A percentile compares a stretch with the other conserved stretches of the same genome.
These are phyloP conservation scores for Microascus cirrosus DNA, from an alignment of 2,329 filamentous ascomycete species.

Conservation along the genomic window DNA sequence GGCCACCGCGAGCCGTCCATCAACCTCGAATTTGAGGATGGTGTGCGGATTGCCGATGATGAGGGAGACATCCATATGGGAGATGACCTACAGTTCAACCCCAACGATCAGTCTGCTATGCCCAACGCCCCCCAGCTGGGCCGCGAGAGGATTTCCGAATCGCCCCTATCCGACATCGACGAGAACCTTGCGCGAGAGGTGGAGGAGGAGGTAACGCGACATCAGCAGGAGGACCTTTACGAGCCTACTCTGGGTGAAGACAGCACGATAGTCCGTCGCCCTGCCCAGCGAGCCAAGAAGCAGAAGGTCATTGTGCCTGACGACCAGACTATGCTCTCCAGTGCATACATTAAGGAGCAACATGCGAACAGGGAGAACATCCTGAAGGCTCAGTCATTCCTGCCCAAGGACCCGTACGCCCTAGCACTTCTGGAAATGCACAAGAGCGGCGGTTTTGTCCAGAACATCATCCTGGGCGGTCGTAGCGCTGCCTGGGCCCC, in stretches of 20 bases:
- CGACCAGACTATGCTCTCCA: slow-evolving; percentile 65
- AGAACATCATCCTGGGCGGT: slow-evolving; percentile 72
- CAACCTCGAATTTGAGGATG: slow-evolving; percentile 41
- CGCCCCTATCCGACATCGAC: slow-evolving; percentile 59
- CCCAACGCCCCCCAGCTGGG: slow-evolving; percentile 35
- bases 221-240: slow-evolving; percentile 44
- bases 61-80: slow-evolving; percentile 54
- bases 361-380: slow-evolving; percentile 81
- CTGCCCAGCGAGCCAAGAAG: slow-evolving; percentile 62
- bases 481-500: slow-evolving; percentile 77
- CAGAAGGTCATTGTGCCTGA: slow-evolving; percentile 79
- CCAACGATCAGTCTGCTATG: slow-evolving; percentile 47
- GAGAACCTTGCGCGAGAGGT: slow-evolving; percentile 49
- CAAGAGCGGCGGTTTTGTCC: slow-evolving; percentile 80
- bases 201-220: slow-evolving; percentile 43
- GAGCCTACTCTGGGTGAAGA: slow-evolving; percentile 48
- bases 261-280: slow-evolving; percentile 48
- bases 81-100: slow-evolving; percentile 53
- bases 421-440: slow-evolving; percentile 87
- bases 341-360: slow-evolving; percentile 70
- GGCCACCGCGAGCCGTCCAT: slow-evolving; percentile 43
- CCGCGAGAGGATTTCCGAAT: slow-evolving; percentile 56
- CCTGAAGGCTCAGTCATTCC: slow-evolving; percentile 67
- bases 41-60: slow-evolving; percentile 49
- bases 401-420: slow-evolving; percentile 78